Evolutionary conservation across 768 basidiomycete species (phyloP).

Genomic region (Psilocybe sp.): DNA sequence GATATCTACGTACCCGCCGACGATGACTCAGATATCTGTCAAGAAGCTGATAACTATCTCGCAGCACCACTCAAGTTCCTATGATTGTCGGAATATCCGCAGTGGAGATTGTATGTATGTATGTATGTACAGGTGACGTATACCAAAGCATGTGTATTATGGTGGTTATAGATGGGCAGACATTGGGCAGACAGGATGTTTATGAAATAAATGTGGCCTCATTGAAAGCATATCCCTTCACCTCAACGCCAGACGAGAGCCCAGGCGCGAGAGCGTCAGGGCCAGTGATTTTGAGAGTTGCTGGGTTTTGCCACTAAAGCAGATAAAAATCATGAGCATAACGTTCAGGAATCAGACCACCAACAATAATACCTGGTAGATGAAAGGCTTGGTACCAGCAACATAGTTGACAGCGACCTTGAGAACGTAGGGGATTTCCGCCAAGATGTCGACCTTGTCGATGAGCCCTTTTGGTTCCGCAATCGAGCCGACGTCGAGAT

Average conservation of each 20-base stretch:
- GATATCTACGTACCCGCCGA: background rate
- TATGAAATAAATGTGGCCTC: conserved; percentile 90
- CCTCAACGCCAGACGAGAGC: conserved; percentile 39
- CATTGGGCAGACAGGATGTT: background rate
- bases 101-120: background rate
- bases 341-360: background rate
- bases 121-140: conserved; percentile 4
- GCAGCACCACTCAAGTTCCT: no score
- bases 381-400: conserved; percentile 88
- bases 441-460: conserved; percentile 93
- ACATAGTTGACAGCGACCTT: conserved; percentile 93
- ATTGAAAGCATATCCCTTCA: conserved; percentile 75
- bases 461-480: conserved; percentile 70
- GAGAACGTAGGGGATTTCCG: conserved; percentile 90
- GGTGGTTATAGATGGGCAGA: conserved; percentile 6
- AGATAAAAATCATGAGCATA: conserved; percentile 18
- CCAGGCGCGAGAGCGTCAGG: conserved; percentile 38
- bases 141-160: conserved; percentile 5
- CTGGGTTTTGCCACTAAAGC: conserved; percentile 47
- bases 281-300: conserved; percentile 40
- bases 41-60: background rate
- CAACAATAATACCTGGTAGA: conserved; percentile 69
- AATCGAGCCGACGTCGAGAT: conserved; percentile 56
- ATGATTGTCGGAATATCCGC: background rate
- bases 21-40: background rate